These are phyloP conservation scores for Phalaenopsis equestris DNA, from an alignment of 106 monocot species.

Conservation along the genomic window DNA sequence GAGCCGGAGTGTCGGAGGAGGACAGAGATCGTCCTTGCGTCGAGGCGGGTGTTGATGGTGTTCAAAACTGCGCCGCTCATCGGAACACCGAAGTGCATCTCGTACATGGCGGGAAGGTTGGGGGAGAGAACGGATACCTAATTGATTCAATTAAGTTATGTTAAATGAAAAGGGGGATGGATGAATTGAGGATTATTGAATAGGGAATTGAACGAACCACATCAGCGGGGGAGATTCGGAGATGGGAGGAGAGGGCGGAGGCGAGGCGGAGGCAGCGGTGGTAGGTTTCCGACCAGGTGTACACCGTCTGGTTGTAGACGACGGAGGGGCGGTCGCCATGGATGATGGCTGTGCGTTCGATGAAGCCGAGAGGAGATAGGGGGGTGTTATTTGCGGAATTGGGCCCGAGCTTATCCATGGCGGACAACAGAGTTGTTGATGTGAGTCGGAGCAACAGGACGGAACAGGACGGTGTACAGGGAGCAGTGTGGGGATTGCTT, in stretches of 20 bases:
- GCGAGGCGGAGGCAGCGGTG: conserved; percentile 65
- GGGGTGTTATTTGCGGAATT: conserved; percentile 42
- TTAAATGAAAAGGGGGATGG: neutral
- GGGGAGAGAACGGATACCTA: conserved; percentile 32
- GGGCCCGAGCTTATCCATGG: conserved; percentile 33
- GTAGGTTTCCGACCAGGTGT: conserved; percentile 57
- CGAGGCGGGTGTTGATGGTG: conserved; percentile 34
- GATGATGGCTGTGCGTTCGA: conserved; percentile 47
- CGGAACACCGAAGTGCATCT: conserved; percentile 65
- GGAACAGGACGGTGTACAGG: neutral
- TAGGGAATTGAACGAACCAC: neutral
- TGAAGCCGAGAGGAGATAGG: conserved; percentile 50
- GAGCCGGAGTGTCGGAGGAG: conserved; percentile 30
- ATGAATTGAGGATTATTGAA: neutral
- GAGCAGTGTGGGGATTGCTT: neutral
- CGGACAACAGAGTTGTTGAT: neutral
- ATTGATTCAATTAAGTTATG: neutral
- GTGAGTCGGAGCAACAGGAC: neutral
- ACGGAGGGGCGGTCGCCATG: conserved; percentile 41
- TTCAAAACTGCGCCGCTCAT: conserved; percentile 52
- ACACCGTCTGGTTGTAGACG: conserved; percentile 42
- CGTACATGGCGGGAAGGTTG: conserved; percentile 59
- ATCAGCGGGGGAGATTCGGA: neutral
- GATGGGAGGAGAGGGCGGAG: conserved; percentile 15
- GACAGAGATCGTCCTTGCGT: conserved; percentile 29